phyloP scores from a whole-genome alignment of 2,329 filamentous ascomycete genomes.

The Dothistroma pini region DNA sequence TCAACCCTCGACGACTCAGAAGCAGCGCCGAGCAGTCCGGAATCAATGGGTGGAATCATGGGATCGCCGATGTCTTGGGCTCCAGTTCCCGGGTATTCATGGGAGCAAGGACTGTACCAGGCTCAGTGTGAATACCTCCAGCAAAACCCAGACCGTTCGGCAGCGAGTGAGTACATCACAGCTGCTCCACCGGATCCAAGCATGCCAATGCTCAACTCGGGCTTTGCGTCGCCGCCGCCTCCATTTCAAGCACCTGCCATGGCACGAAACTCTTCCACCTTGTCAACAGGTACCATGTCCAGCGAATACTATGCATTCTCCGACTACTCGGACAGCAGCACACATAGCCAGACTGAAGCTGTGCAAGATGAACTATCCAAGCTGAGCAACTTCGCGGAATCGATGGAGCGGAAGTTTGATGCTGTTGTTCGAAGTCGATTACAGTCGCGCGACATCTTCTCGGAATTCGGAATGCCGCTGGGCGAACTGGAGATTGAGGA shows the following conservation, averaged over 20 bases:
- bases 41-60: neutral
- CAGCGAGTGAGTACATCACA: neutral
- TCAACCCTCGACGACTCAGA: neutral
- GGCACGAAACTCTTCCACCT: neutral
- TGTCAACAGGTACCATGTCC: neutral
- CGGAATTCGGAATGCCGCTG: conserved; percentile 3
- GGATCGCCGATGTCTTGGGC: neutral
- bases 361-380: conserved; percentile 8
- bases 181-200: neutral
- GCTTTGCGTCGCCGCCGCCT: neutral
- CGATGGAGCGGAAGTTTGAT: conserved; percentile 9
- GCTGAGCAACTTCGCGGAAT: conserved; percentile 6
- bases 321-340: neutral
- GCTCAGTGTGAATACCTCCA: neutral
- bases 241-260: neutral
- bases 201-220: neutral
- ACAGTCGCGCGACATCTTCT: conserved; percentile 4
- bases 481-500: conserved; percentile 3
- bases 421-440: conserved; percentile 2
- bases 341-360: neutral
- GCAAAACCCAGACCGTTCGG: neutral
- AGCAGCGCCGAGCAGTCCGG: neutral
- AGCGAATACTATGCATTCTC: neutral
- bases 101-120: neutral
- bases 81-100: neutral